phyloP scores from a whole-genome alignment of 208 protist genomes.

The Acanthamoeba castellanii region DNA sequence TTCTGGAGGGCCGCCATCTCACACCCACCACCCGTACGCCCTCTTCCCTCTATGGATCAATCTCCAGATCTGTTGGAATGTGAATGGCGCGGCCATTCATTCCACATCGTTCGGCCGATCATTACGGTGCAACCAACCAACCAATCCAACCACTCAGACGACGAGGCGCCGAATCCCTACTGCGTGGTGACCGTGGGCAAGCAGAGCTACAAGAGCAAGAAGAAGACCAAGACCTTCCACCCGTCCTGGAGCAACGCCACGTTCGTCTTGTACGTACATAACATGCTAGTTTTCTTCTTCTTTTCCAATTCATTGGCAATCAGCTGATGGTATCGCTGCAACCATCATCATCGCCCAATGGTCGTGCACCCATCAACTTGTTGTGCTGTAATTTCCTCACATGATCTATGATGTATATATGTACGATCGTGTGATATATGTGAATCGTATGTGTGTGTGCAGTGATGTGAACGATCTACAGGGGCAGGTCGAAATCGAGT shows the following conservation, averaged over 20 bases:
- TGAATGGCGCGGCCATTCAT: no score
- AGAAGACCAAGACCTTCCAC: slow-evolving; percentile 55
- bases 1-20: slow-evolving; percentile 27
- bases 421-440: neutral
- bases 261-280: neutral
- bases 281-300: neutral
- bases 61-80: no score
- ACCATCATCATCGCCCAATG: no score
- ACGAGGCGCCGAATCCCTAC: slow-evolving; percentile 20
- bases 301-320: neutral
- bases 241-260: slow-evolving; percentile 41
- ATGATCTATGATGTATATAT: neutral
- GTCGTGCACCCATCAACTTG: neutral
- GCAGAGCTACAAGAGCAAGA: slow-evolving; percentile 57
- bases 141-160: neutral
- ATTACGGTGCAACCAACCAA: no score
- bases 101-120: no score
- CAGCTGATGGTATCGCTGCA: neutral
- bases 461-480: slow-evolving; percentile 19
- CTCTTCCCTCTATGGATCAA: no score
- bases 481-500: slow-evolving; percentile 18
- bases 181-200: slow-evolving; percentile 16
- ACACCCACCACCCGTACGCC: neutral
- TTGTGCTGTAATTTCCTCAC: neutral
- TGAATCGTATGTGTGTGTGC: no score